These are phyloP conservation scores for Sarcocystis neurona DNA, from an alignment of 169 alveolate species.

Conservation along the genomic window DNA sequence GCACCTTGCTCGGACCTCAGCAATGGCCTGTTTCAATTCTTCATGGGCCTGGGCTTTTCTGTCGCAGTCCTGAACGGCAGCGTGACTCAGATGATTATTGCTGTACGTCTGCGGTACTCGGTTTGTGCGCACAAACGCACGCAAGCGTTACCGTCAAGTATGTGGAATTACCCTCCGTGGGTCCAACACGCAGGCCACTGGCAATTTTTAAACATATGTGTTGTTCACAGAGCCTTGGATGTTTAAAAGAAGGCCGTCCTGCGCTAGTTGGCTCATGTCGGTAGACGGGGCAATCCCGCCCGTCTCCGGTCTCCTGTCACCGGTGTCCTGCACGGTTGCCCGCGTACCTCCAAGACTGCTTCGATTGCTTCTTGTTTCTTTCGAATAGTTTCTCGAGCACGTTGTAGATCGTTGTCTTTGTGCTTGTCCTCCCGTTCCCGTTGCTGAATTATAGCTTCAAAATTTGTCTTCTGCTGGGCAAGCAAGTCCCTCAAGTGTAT, in stretches of 20 bases:
- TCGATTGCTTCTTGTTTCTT: background rate
- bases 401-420: background rate
- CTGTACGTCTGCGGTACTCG: background rate
- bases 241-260: too few relatives aligned
- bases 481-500: background rate
- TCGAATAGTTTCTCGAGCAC: background rate
- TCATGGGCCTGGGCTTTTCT: background rate
- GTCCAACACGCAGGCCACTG: too few relatives aligned
- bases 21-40: background rate
- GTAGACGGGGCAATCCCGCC: background rate
- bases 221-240: too few relatives aligned
- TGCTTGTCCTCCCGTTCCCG: background rate
- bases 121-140: background rate
- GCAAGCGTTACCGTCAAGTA: too few relatives aligned
- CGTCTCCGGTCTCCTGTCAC: too few relatives aligned
- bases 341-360: background rate
- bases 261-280: background rate
- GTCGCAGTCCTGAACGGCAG: background rate
- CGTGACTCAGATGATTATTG: background rate
- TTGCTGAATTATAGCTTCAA: background rate
- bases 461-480: background rate
- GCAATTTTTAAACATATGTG: too few relatives aligned
- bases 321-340: background rate
- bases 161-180: too few relatives aligned
- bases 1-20: background rate